Evolutionary conservation across 345 rosid species (phyloP), one percentile per base, ranked within the genome.

Genomic region (Erodium maritimum): DNA sequence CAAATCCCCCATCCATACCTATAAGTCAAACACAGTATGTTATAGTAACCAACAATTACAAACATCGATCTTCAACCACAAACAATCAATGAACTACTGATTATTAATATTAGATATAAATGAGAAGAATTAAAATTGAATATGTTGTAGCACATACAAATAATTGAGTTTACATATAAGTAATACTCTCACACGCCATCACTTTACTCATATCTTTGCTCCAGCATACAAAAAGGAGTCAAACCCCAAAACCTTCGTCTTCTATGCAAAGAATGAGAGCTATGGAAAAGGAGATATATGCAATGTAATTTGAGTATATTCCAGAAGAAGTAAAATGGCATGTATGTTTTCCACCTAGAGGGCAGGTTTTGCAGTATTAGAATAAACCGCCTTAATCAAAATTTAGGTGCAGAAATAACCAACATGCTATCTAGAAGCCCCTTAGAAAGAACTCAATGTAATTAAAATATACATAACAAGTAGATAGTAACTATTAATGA

Each of bases 1-100:
- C 99, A 74, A 94, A 94, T 14, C 97, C 99, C 25, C 97, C 99
- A 56, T 87, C 96, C 54, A 87, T 59, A 58, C 99, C 99, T 94
- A 66, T 62, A 71, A 61, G 62, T 55, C 21, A 64, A 19, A 73
- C 46, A 5, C 25, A 25, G 61, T 23, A 59, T 13, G 56, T 56
- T 17, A 60, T 50, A 52, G 23, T 19, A 55, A 59, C 63, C 50
- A 63, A 58, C 24, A 19, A 61, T 23, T 21, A 69, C 20, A 23
- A 16, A 16, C 17, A 21, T 58, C 13, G 48, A 52, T 19, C 34
- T 51, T 34, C 17, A 65, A 17, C 19, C 14, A 51, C 4, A 51
- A 51, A 17, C 54, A 4, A 5, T n/a, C 9, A 17, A 51, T 51
- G 19, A n/a, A 51, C 54, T 51, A 46, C 17, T 17, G 2, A n/a